Base-by-base conservation (phyloP, 257 asterid genomes). In the Solanum sitiens region DNA sequence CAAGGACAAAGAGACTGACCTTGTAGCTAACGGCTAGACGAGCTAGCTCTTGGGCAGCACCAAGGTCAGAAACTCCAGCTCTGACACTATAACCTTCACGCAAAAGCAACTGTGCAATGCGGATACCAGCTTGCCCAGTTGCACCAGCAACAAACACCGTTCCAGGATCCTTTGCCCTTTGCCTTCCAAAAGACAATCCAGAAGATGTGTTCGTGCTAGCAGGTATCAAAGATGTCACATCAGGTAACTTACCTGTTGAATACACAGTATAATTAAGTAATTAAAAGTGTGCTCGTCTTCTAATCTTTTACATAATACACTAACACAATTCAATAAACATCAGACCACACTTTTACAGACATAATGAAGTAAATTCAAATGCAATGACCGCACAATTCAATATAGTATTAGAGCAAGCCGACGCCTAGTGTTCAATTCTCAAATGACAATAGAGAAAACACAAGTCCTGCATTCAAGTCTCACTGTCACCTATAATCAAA, bases 141-240 rank as follows among this genome's bases (percentile, higher is more conserved):
- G 98, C 99, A 5, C 98, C 98, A 6, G 98, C 98, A 13, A 97
- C 98, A 44, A 95, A 97, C 87, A 97, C 98, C 8, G 98, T 95
- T n/a, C 95, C 94, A 4, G 98, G 89, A 74, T 97, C 98, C 63
- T 97, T 97, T 13, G 95, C 91, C 92, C 98, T 89, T 79, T 82
- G 89, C 87, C 71, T 85, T 15, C 92, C 94, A 44, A 94, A 90
- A 33, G 93, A 91, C 91, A 95, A 88, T 0, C 97, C 98, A 1
- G 96, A 53, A 30, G 98, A 91, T 0, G 93, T 88, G 8, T 90
- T 91, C n/a, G 88, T 88, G 87, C 89, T 88, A 10, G 87, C 90
- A 42, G 98, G 98, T 30, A 94, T 97, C 88, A 97, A 44, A 25
- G 98, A 91, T 25, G 91, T 91, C 30, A 93, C 91, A 87, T 94